Evolutionary conservation across 1,284 basidiomycete species (phyloP).

Genomic region (Mycosarcoma maydis): DNA sequence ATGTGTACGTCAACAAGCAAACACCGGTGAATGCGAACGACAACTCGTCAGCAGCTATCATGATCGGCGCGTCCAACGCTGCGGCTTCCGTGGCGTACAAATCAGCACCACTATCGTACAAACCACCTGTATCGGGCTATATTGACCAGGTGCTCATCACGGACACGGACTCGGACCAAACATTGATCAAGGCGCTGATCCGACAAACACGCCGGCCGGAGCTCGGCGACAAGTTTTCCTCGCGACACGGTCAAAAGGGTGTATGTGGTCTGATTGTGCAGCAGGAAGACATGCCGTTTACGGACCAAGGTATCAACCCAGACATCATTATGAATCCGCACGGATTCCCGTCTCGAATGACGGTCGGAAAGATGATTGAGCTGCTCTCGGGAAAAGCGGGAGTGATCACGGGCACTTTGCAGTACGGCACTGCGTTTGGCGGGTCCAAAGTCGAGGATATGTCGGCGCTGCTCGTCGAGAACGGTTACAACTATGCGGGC

Average conservation of each 20-base stretch:
- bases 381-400: conserved; percentile 83
- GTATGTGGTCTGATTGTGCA: conserved; percentile 98
- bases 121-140: conserved; percentile 77
- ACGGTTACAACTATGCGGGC: conserved; percentile 95
- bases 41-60: conserved; percentile 67
- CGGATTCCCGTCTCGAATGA: conserved; percentile 98
- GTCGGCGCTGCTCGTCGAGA: conserved; percentile 91
- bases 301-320: conserved; percentile 92
- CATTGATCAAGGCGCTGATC: conserved; percentile 98
- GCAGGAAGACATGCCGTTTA: conserved; percentile 99
- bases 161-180: conserved; percentile 88
- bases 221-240: conserved; percentile 98
- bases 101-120: conserved; percentile 60
- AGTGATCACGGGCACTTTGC: conserved; percentile 84
- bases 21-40: conserved; percentile 86
- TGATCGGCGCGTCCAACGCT: conserved; percentile 30
- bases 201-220: conserved; percentile 96
- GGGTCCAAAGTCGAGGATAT: conserved; percentile 99
- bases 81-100: conserved; percentile 71
- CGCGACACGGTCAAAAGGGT: conserved; percentile 97
- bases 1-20: conserved; percentile 97
- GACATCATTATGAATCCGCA: conserved; percentile 99
- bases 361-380: conserved; percentile 99
- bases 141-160: conserved; percentile 98
- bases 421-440: conserved; percentile 94